Base-by-base conservation (phyloP, 441 rosid genomes). In the Erodium trifolium region DNA sequence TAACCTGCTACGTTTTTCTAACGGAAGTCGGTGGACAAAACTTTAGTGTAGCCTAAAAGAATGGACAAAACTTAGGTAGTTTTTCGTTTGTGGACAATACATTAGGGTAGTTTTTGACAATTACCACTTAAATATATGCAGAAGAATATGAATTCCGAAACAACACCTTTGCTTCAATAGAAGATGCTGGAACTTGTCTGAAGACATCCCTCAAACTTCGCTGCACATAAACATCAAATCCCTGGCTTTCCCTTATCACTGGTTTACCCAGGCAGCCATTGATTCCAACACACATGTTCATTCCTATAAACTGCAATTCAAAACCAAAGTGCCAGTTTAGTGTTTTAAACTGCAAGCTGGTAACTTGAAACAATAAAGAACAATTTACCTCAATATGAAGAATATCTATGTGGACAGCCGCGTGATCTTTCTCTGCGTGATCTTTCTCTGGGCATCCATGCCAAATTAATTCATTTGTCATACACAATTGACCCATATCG, bases 171-270 rank as follows among this genome's bases (percentile, higher is more conserved):
- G 89, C 84, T 87, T 89, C 99, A 70, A 95, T 83, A 69, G 89
- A 83, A 82, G 89, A 83, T 66, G 96, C 87, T 71, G 99, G 99
- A 57, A 95, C 90, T 84, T 91, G 91, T 81, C 89, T 82, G 72
- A 92, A 92, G 73, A 95, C 87, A 82, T 95, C 99, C 78, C 99
- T 82, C 82, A 95, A 85, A 85, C 99, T 91, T 66, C 97, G 94
- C 34, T 93, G 86, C 53, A 95, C 92, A 77, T 70, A 84, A 72
- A 95, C 80, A 82, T 93, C 90, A 71, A 95, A 69, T 81, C 97
- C 98, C 71, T 85, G 87, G 76, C 93, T 91, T 82, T 89, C 94
- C 68, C 86, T 88, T 76, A 92, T 86, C 93, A 95, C 87, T 71
- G 96, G 91, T 79, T 91, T 92, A 60, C 98, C 98, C 67, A 89